A percentile compares a stretch with the other conserved stretches of the same genome.
Conservation (phyloP, 768 basidiomycete species). For the Lyophyllum shimeji region DNA sequence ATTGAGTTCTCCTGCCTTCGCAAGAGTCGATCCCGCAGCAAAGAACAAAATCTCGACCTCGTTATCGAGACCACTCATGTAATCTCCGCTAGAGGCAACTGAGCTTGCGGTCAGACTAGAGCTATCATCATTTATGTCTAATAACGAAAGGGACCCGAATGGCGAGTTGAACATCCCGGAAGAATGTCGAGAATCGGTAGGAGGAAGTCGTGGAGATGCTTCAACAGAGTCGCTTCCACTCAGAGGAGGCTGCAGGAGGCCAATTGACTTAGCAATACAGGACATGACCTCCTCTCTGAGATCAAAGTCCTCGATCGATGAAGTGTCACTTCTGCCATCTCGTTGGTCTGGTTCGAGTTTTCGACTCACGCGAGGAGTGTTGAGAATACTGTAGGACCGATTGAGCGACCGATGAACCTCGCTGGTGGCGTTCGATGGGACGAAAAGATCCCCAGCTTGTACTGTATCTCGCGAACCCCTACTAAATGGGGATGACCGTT, state of each 20-base stretch:
- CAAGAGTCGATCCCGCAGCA: slow-evolving; percentile 80
- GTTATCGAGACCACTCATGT: slow-evolving; percentile 87
- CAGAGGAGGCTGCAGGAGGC: slow-evolving; percentile 83
- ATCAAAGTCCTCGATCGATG: slow-evolving; percentile 77
- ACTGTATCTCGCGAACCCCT: slow-evolving; percentile 53
- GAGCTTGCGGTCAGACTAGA: slow-evolving; percentile 68
- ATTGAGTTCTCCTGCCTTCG: slow-evolving; percentile 86
- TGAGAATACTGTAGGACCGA: slow-evolving; percentile 50
- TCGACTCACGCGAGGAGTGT: slow-evolving; percentile 46
- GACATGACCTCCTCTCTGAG: slow-evolving; percentile 97
- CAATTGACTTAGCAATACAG: slow-evolving; percentile 96
- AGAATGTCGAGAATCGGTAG: slow-evolving; percentile 39
- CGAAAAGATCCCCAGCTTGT: slow-evolving; percentile 77
- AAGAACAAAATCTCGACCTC: slow-evolving; percentile 96
- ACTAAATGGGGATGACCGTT: slow-evolving; percentile 18
- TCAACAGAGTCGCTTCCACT: slow-evolving; percentile 67
- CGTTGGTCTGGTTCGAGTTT: slow-evolving; percentile 24
- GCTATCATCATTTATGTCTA: slow-evolving; percentile 69
- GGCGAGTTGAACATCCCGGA: slow-evolving; percentile 56
- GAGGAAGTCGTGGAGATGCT: slow-evolving; percentile 61
- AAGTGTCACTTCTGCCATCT: slow-evolving; percentile 19
- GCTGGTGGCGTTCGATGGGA: slow-evolving; percentile 47
- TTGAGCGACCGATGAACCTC: slow-evolving; percentile 46
- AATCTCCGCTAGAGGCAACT: slow-evolving; percentile 49
- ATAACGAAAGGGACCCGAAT: slow-evolving; percentile 70